Percentiles rank a stretch among this genome's conserved stretches.
phyloP scores from a whole-genome alignment of 75 land plant genomes.

The Sequoia sempervirens region DNA sequence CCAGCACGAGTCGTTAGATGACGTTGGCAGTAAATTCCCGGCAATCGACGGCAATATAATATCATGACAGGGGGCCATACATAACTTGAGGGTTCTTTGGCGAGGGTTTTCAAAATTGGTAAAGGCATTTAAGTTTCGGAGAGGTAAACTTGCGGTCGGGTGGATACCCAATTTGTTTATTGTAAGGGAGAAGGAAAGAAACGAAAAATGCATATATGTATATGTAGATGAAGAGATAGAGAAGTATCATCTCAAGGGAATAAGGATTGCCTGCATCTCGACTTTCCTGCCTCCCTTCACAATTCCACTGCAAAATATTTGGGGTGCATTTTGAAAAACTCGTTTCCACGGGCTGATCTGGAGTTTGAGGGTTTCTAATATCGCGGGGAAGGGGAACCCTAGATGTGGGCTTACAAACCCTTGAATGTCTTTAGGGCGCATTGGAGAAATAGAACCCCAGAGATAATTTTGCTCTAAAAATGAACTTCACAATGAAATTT shows the following conservation, averaged over 20 bases:
- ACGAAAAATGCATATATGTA: background rate
- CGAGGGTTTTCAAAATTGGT: conserved; percentile 6
- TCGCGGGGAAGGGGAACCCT: background rate
- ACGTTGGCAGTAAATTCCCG: background rate
- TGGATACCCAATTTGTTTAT: background rate
- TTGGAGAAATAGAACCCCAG: background rate
- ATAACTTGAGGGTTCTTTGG: background rate
- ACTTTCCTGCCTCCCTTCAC: background rate
- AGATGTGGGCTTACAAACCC: background rate
- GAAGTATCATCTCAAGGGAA: background rate
- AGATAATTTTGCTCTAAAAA: background rate
- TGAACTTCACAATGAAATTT: background rate
- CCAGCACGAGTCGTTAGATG: background rate
- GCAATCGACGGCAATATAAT: background rate
- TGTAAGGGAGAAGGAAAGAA: background rate
- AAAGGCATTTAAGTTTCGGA: background rate
- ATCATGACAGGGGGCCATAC: background rate
- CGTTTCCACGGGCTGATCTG: background rate
- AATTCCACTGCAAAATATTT: background rate
- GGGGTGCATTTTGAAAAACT: background rate
- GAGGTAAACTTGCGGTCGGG: background rate
- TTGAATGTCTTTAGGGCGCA: background rate
- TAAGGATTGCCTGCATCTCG: background rate
- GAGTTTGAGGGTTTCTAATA: background rate
- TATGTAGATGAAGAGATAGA: background rate